Evolutionary conservation across 441 rosid genomes (phyloP).

Genomic region (Populus trichocarpa): DNA sequence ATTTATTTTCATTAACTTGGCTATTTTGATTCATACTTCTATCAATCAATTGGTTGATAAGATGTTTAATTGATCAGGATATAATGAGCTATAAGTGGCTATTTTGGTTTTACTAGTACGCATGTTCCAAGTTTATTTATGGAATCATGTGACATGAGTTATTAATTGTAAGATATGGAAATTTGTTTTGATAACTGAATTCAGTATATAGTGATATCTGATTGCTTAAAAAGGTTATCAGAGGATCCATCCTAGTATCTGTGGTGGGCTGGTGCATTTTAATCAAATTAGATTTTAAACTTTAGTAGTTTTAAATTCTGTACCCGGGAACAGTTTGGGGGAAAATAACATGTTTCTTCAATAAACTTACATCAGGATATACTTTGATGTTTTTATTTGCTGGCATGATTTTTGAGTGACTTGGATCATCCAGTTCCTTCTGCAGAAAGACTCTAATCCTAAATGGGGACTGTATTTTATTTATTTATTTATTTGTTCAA

Average conservation of each 20-base stretch:
- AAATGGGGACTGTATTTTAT: not conserved
- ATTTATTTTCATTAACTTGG: not conserved
- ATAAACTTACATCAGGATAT: not conserved
- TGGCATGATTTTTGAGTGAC: not conserved
- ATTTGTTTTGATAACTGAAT: not conserved
- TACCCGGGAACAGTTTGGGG: not conserved
- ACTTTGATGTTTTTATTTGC: not conserved
- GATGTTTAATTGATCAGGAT: not conserved
- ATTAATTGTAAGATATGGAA: no score
- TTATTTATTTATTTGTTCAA: not conserved
- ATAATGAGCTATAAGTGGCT: not conserved
- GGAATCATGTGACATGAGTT: no score
- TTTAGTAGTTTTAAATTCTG: not conserved
- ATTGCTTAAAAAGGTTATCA: not conserved
- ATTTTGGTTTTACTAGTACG: no score
- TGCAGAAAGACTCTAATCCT: not conserved
- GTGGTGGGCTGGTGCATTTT: not conserved
- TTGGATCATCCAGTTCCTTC: not conserved
- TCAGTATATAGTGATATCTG: not conserved
- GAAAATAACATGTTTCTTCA: not conserved
- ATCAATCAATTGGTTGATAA: not conserved
- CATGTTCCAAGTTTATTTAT: no score
- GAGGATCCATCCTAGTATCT: not conserved
- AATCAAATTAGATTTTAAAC: not conserved
- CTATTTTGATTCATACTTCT: not conserved